Evolutionary conservation across 2,329 filamentous ascomycete species (phyloP).

Genomic region (Simplicillium aogashimaense): DNA sequence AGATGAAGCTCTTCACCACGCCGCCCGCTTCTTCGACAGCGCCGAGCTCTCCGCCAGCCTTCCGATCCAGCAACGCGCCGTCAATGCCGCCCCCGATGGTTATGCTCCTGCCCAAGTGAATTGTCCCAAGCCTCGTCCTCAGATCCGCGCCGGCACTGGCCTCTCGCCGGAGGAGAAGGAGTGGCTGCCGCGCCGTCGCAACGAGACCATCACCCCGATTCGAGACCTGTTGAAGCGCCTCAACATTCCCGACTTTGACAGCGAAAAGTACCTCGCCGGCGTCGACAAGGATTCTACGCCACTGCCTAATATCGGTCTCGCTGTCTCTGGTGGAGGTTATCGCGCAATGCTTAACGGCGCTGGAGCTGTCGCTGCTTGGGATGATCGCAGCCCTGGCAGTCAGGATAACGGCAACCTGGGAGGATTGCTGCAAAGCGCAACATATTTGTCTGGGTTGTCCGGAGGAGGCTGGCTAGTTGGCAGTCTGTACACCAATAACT

Average conservation of each 20-base stretch:
- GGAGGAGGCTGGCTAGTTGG: slow-evolving; percentile 71
- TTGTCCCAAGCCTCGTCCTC: slow-evolving; percentile 4
- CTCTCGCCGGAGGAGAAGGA: slow-evolving; percentile 4
- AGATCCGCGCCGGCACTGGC: slow-evolving; percentile 4
- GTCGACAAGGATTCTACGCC: slow-evolving; percentile 53
- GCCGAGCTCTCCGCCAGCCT: background rate
- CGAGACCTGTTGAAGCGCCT: slow-evolving; percentile 56
- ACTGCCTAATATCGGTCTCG: slow-evolving; percentile 51
- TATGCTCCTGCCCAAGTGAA: slow-evolving; percentile 1
- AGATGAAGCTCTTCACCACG: background rate
- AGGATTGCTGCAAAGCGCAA: slow-evolving; percentile 64
- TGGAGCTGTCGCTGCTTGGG: slow-evolving; percentile 64
- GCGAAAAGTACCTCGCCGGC: slow-evolving; percentile 53
- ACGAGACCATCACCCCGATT: slow-evolving; percentile 61
- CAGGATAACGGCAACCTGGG: slow-evolving; percentile 43
- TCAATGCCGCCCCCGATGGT: slow-evolving; percentile 3
- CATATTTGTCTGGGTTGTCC: slow-evolving; percentile 64
- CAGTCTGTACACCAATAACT: slow-evolving; percentile 67
- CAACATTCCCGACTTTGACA: slow-evolving; percentile 63
- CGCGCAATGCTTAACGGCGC: slow-evolving; percentile 68
- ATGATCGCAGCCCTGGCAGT: slow-evolving; percentile 53
- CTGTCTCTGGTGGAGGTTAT: slow-evolving; percentile 70
- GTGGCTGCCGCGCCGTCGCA: slow-evolving; percentile 60
- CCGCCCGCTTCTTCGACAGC: background rate
- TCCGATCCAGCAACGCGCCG: background rate